These are phyloP conservation scores for Tuber umbilicatum DNA, from an alignment of 495 filamentous ascomycete genomes.

Conservation along the genomic window DNA sequence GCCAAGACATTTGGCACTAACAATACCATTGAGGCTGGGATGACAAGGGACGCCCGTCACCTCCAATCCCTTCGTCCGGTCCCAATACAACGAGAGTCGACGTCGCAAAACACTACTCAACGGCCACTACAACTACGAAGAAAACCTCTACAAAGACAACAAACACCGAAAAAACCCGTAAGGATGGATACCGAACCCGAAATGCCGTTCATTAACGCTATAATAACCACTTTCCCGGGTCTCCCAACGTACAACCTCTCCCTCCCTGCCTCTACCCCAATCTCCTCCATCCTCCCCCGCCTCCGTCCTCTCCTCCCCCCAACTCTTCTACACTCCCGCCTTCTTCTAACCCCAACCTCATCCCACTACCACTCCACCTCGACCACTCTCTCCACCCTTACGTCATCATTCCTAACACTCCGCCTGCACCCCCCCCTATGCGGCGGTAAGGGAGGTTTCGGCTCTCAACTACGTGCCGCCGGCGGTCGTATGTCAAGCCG, in stretches of 20 bases:
- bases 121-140: background rate
- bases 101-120: background rate
- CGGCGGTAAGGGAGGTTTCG: slow-evolving; percentile 96
- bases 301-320: slow-evolving; percentile 54
- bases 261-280: slow-evolving; percentile 58
- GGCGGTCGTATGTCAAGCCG: slow-evolving; percentile 95
- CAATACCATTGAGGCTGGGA: background rate
- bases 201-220: slow-evolving; percentile 57
- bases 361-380: slow-evolving; percentile 59
- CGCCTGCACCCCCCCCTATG: slow-evolving; percentile 67
- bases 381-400: slow-evolving; percentile 42
- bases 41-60: too few relatives aligned
- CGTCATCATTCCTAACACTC: slow-evolving; percentile 68
- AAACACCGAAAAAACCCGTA: background rate
- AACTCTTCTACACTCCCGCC: slow-evolving; percentile 44
- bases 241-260: slow-evolving; percentile 68
- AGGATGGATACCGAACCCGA: slow-evolving; percentile 37
- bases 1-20: background rate
- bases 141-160: background rate
- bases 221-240: slow-evolving; percentile 76
- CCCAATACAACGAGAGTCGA: background rate
- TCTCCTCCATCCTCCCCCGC: slow-evolving; percentile 59
- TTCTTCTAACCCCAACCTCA: slow-evolving; percentile 74
- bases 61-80: background rate
- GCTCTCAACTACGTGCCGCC: slow-evolving; percentile 90